Conservation (phyloP, 2,329 filamentous ascomycete species). For the Polytolypa hystricis region DNA sequence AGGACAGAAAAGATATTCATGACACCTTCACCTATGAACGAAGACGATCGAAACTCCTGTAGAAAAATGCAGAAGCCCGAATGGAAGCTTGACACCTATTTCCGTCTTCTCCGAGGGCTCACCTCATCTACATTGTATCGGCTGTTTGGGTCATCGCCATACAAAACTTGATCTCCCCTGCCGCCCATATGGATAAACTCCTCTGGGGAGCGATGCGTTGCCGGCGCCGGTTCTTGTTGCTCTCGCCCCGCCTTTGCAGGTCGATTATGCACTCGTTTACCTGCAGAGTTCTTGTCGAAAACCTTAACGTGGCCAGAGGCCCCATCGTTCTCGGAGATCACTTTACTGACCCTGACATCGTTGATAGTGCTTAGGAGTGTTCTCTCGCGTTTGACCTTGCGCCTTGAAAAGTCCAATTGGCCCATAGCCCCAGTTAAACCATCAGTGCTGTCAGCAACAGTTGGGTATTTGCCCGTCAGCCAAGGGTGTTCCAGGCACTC, state of each 20-base stretch:
- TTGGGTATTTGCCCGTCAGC: conserved; percentile 54
- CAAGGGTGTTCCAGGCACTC: conserved; percentile 87
- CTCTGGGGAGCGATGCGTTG: conserved; percentile 52
- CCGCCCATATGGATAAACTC: conserved; percentile 82
- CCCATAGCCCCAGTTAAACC: conserved; percentile 80
- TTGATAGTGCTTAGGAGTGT: conserved; percentile 78
- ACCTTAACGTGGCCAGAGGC: conserved; percentile 54
- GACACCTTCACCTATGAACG: too few relatives aligned
- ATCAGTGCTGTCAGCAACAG: conserved; percentile 75
- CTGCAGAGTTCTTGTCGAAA: conserved; percentile 57
- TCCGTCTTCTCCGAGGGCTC: conserved; percentile 4
- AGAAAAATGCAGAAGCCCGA: too few relatives aligned
- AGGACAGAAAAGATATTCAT: too few relatives aligned
- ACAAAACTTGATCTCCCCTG: conserved; percentile 72
- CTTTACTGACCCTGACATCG: conserved; percentile 52
- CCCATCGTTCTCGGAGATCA: conserved; percentile 41
- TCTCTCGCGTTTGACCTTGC: conserved; percentile 69
- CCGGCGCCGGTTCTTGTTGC: conserved; percentile 53
- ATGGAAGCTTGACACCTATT: too few relatives aligned
- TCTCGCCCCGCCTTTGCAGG: conserved; percentile 21
- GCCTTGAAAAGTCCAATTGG: conserved; percentile 69
- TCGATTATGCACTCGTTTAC: conserved; percentile 35
- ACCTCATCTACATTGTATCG: conserved; percentile 6
- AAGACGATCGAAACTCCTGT: too few relatives aligned
- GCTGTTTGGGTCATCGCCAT: conserved; percentile 44